A percentile compares a stretch with the other conserved stretches of the same genome.
These are phyloP conservation scores for Canavalia gladiata DNA, from an alignment of 306 rosid genomes.

Conservation along the genomic window DNA sequence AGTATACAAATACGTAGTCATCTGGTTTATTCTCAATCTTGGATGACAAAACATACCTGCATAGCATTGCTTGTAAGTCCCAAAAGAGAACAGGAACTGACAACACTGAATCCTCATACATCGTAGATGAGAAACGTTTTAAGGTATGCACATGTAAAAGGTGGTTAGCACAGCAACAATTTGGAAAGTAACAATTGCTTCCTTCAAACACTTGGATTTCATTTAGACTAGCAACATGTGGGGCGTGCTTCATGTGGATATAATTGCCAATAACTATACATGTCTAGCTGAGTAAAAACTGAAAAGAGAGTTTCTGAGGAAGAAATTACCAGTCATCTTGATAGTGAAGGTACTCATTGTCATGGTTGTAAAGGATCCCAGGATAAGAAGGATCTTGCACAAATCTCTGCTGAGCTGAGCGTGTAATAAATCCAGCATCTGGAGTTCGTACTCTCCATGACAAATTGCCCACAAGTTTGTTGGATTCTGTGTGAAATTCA, in stretches of 20 bases:
- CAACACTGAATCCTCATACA: not conserved
- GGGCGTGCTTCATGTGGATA: not conserved
- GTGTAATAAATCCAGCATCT: constrained; percentile 86
- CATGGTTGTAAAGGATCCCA: constrained; percentile 90
- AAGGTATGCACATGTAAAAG: constrained; percentile 35
- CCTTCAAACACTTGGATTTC: constrained; percentile 23
- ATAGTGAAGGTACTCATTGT: constrained; percentile 94
- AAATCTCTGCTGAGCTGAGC: constrained; percentile 84
- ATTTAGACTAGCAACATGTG: not conserved
- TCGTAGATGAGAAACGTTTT: not conserved
- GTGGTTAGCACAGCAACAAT: constrained; percentile 7
- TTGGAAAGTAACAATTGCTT: constrained; percentile 28
- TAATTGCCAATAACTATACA: constrained; percentile 21
- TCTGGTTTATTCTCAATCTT: constrained; percentile 78
- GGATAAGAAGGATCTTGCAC: constrained; percentile 86
- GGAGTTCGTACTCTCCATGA: constrained; percentile 90
- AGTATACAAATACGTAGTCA: constrained; percentile 87
- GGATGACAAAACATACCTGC: constrained; percentile 84
- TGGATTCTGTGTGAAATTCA: constrained; percentile 75
- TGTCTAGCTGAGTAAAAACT: constrained; percentile 16
- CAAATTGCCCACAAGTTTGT: constrained; percentile 79
- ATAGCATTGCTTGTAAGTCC: constrained; percentile 31
- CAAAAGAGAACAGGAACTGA: not conserved
- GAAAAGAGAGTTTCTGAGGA: not conserved
- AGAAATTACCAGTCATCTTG: constrained; percentile 91